These are phyloP conservation scores for Cyclotella baltica DNA, from an alignment of 108 stramenopile genomes.

Conservation along the genomic window DNA sequence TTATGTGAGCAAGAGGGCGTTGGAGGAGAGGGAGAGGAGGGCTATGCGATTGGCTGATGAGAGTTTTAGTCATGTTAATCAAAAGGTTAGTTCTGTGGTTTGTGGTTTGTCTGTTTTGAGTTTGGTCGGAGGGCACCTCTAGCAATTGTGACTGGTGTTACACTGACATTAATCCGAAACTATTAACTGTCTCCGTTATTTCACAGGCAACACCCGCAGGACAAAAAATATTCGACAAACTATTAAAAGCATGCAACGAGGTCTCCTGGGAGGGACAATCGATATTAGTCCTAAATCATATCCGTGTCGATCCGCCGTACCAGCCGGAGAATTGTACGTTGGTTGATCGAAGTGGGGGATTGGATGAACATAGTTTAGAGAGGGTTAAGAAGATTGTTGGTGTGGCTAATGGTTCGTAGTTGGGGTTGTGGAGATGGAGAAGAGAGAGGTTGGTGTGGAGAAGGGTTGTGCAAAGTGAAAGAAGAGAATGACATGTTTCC, in stretches of 20 bases:
- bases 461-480: neutral
- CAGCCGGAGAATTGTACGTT: slow-evolving; percentile 68
- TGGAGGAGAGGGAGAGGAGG: slow-evolving; percentile 86
- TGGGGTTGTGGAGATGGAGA: neutral
- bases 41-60: slow-evolving; percentile 79
- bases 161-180: slow-evolving; percentile 6
- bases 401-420: slow-evolving; percentile 30
- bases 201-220: slow-evolving; percentile 73
- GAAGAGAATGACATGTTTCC: neutral
- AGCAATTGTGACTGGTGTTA: no score
- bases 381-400: slow-evolving; percentile 86
- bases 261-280: slow-evolving; percentile 74
- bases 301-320: slow-evolving; percentile 87
- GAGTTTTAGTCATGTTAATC: slow-evolving; percentile 79
- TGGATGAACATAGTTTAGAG: slow-evolving; percentile 76
- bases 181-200: slow-evolving; percentile 7
- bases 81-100: slow-evolving; percentile 62
- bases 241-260: slow-evolving; percentile 84
- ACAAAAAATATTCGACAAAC: slow-evolving; percentile 81
- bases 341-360: slow-evolving; percentile 48
- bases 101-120: neutral
- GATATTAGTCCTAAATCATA: slow-evolving; percentile 68
- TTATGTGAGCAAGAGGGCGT: slow-evolving; percentile 55
- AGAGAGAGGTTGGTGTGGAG: neutral
- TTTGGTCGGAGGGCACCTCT: neutral